phyloP scores from a whole-genome alignment of 805 yeast species.

The Candida cerambycidarum region DNA sequence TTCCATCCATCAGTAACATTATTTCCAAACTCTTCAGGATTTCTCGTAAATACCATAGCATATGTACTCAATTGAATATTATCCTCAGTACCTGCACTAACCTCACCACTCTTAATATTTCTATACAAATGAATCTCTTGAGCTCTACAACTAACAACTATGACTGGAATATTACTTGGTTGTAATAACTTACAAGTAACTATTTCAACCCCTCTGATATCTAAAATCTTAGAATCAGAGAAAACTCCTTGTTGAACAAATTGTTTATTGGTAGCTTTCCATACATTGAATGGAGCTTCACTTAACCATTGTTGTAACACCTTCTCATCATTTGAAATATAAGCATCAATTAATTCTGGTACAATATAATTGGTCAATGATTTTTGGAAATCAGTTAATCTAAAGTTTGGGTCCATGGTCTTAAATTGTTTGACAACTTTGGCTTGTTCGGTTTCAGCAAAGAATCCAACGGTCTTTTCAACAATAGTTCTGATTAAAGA shows the following conservation, averaged over 20 bases:
- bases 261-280: conserved; percentile 91
- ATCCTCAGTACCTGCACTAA: conserved; percentile 95
- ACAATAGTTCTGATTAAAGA: conserved; percentile 75
- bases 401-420: conserved; percentile 87
- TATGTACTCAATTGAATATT: conserved; percentile 91
- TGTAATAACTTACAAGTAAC: conserved; percentile 83
- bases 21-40: conserved; percentile 89
- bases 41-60: conserved; percentile 92
- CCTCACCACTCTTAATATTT: conserved; percentile 87
- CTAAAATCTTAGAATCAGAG: conserved; percentile 88
- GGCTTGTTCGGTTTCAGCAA: conserved; percentile 95
- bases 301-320: conserved; percentile 88
- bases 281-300: conserved; percentile 95
- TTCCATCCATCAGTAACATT: conserved; percentile 97
- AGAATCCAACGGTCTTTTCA: conserved; percentile 80
- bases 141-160: conserved; percentile 92
- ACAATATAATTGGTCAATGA: conserved; percentile 89
- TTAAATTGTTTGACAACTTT: conserved; percentile 84
- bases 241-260: conserved; percentile 87
- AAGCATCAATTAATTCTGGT: conserved; percentile 95
- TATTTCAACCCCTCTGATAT: conserved; percentile 92
- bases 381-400: conserved; percentile 70
- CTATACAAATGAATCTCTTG: conserved; percentile 91
- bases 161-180: conserved; percentile 89
- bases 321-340: conserved; percentile 84